Evolutionary conservation across 2,329 filamentous ascomycete species (phyloP), one percentile per base, ranked within the genome.

Genomic region (Kalaharituber pfeilii): DNA sequence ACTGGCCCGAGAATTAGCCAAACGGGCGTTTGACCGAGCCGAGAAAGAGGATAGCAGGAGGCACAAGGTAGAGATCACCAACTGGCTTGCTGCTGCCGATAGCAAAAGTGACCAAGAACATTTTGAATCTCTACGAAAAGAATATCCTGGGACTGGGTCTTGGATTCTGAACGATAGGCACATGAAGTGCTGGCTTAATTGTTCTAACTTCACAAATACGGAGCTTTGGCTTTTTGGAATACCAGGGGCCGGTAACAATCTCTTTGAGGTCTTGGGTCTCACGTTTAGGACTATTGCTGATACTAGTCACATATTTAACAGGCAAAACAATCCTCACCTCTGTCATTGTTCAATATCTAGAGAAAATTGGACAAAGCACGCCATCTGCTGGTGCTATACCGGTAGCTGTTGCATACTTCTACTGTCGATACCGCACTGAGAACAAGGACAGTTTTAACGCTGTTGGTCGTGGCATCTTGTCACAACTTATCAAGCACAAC

Each of bases 251-350:
- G 69, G 69, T 68, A 60, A 57, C 62, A 50, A 8, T 30, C 25
- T 39, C 20, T 44, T 6, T 7, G n/a, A n/a, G n/a, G n/a, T n/a
- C n/a, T n/a, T n/a, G n/a, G n/a, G n/a, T n/a, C n/a, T n/a, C 29
- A 42, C 8, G 2, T n/a, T 29, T 18, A 27, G 27, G 24, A 2
- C 27, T 15, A n/a, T 24, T 50, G 39, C 36, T 15, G 28, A 24
- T 44, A 22, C 58, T 53, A 62, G 33, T 51, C 15, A 18, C n/a
- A 36, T 2, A 11, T 55, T 44, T n/a, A n/a, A n/a, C n/a, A 70
- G 69, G 70, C 1, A 73, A 73, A 62, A 69, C 69, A 0, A 60
- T 71, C 5, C 63, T 73, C n/a, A 65, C 70, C 1, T 71, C 71
- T 0, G 52, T 64, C 1, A 62, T 72, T 15, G 59, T 72, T 4